Conservation (phyloP, 1,284 basidiomycete species). For the Meira miltonrushii region DNA sequence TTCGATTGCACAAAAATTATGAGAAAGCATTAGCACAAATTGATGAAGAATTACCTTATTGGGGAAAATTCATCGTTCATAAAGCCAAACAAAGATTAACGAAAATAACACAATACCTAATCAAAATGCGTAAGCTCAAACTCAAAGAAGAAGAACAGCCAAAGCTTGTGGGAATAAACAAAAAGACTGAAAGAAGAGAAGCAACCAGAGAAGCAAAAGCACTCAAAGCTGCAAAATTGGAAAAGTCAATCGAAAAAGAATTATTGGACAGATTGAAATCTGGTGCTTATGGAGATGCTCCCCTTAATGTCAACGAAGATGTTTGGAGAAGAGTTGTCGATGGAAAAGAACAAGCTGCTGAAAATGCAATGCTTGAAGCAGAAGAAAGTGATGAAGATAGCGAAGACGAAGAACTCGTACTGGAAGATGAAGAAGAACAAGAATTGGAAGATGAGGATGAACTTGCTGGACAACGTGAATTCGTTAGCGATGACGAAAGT, state of each 20-base stretch:
- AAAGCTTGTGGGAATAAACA: slow-evolving; percentile 89
- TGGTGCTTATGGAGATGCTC: slow-evolving; percentile 95
- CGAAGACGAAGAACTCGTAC: slow-evolving; percentile 40
- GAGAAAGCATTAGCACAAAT: slow-evolving; percentile 74
- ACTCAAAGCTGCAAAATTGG: slow-evolving; percentile 73
- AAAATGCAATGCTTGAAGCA: slow-evolving; percentile 34
- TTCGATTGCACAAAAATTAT: slow-evolving; percentile 90
- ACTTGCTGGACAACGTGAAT: slow-evolving; percentile 40
- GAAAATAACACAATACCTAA: slow-evolving; percentile 98
- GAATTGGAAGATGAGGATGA: slow-evolving; percentile 37
- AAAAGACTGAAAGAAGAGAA: slow-evolving; percentile 94
- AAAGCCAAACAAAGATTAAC: slow-evolving; percentile 99
- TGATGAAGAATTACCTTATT: slow-evolving; percentile 88
- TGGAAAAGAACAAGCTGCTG: slow-evolving; percentile 17
- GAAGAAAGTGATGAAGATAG: slow-evolving; percentile 49
- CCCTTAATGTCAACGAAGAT: slow-evolving; percentile 94
- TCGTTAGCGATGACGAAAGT: slow-evolving; percentile 45
- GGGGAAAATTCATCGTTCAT: slow-evolving; percentile 95
- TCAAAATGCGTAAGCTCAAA: slow-evolving; percentile 89
- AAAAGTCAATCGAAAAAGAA: slow-evolving; percentile 92
- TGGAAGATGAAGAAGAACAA: slow-evolving; percentile 39
- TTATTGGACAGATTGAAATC: slow-evolving; percentile 88
- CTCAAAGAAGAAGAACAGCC: slow-evolving; percentile 72
- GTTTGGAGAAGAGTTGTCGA: slow-evolving; percentile 71
- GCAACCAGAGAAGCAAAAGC: slow-evolving; percentile 89